Evolutionary conservation across 306 rosid genomes (phyloP), one percentile per base, ranked within the genome.

Genomic region (Trifolium repens): DNA sequence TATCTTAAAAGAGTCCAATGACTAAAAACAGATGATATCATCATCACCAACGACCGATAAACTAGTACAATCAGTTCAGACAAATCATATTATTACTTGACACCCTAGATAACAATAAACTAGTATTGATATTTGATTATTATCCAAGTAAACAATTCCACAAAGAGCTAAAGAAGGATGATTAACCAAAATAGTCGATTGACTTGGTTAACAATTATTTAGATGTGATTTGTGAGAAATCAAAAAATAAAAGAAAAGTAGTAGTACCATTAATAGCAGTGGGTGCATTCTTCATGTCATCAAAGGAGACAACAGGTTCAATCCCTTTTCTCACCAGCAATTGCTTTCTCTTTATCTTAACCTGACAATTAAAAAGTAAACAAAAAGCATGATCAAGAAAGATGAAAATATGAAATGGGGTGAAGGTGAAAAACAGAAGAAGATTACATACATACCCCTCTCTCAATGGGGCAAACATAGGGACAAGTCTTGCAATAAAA

Each of bases 231-330:
- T 14, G 54, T 49, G 55, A 15, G 19, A 30, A 17, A 17, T 22
- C 24, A 22, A 22, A 22, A 53, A 53, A 8, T 0, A 19, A 10
- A 17, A 17, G 26, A 53, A 22, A 11, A 59, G 40, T 13, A 60
- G 4, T 30, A 60, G 4, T 30, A 60, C 40, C 10, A 1, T 60
- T 17, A 4, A 1, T 27, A 2, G 66, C 4, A 13, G 17, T 30
- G 10, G 66, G 66, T 30, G 40, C 40, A 60, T 60, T 60, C 66
- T 60, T 60, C 19, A 27, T 60, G 40, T 60, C 66, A 60, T 60
- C 40, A 60, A 7, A 8, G 40, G 66, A 60, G 40, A 60, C 2
- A 13, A 60, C 4, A 60, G 66, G 42, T 0, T 60, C 66, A 60
- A 60, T 60, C 40, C 40, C 66, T 60, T 60, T 60, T 2, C 40